Evolutionary conservation across 495 filamentous ascomycete genomes (phyloP), one percentile per base, ranked within the genome.

Genomic region (Evernia prunastri): DNA sequence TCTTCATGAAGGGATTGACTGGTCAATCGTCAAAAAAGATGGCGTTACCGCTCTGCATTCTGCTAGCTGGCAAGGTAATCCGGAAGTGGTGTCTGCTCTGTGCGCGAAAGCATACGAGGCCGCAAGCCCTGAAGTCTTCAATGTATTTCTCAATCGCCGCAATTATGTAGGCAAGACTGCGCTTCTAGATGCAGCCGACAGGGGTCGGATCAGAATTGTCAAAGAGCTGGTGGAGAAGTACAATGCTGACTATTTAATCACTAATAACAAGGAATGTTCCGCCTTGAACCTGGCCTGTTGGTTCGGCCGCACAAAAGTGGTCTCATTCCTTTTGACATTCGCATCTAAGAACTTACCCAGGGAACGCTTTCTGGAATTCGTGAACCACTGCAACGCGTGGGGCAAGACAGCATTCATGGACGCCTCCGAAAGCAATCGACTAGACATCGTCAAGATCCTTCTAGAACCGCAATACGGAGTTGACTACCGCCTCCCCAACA

Each of bases 131-230:
- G 56, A 58, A 29, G 56, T n/a, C 18, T 64, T 64, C 36, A 20
- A 25, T 8, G 40, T 17, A 0, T 64, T 64, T 29, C 62, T 64
- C 23, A 47, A 64, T 53, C 27, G 47, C 54, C 53, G 37, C 7
- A 51, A 59, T 27, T 33, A 7, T 35, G 17, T 11, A 18, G n/a
- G 18, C 36, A 59, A 47, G n/a, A 43, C 23, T 35, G 53, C 62
- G n/a, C 54, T 64, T 20, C 13, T 29, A 17, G 62, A 64, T 31
- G 62, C 62, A 27, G 33, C 53, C 18, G 11, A 3, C 17, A 3
- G 31, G 35, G 51, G 37, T 12, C 42, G 37, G 11, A 33, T 25
- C 0, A 27, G 42, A 11, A 58, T 64, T 40, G 51, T 64, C 9
- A 58, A 43, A 12, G 20, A 36, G 12, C 35, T 64, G 58, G 18